A percentile compares a stretch with the other conserved stretches of the same genome.
These are phyloP conservation scores for Xylariaceae sp. DNA, from an alignment of 2,329 filamentous ascomycete genomes.

Conservation along the genomic window DNA sequence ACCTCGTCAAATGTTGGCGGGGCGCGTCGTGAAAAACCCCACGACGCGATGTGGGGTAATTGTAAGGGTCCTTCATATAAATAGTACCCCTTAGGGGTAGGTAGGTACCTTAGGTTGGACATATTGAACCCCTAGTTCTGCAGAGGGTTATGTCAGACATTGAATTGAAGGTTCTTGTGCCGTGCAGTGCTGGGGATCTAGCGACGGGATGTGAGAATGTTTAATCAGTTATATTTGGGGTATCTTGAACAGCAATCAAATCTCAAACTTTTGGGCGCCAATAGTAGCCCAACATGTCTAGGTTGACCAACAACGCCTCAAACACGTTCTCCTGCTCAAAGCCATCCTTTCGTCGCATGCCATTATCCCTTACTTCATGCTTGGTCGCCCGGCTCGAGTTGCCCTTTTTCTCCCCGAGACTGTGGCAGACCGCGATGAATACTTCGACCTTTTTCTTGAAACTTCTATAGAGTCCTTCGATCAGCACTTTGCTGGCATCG, in stretches of 20 bases:
- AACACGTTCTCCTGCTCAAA: constrained; percentile 55
- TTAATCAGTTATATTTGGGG: constrained; percentile 13
- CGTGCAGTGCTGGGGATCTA: too few species aligned
- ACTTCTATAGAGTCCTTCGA: constrained; percentile 52
- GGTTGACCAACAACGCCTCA: constrained; percentile 61
- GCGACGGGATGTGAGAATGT: too few species aligned
- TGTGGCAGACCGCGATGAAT: constrained; percentile 70
- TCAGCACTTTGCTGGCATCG: constrained; percentile 24
- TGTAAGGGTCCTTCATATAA: too few species aligned
- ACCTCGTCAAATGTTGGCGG: too few species aligned
- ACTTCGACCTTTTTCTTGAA: constrained; percentile 70
- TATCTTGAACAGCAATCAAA: constrained; percentile 18
- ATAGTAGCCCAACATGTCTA: constrained; percentile 72
- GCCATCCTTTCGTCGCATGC: constrained; percentile 32
- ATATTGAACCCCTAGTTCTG: too few species aligned
- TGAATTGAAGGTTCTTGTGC: too few species aligned
- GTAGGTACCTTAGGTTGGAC: too few species aligned
- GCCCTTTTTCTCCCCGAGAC: constrained; percentile 60
- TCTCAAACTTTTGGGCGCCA: constrained; percentile 25
- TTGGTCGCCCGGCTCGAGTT: constrained; percentile 33
- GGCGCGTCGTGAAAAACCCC: too few species aligned
- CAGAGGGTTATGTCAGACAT: too few species aligned
- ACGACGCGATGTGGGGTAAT: too few species aligned
- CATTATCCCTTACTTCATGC: constrained; percentile 4
- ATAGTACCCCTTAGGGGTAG: too few species aligned